Evolutionary conservation across 163 green algal species (phyloP).

Genomic region (Scenedesmus sp.): DNA sequence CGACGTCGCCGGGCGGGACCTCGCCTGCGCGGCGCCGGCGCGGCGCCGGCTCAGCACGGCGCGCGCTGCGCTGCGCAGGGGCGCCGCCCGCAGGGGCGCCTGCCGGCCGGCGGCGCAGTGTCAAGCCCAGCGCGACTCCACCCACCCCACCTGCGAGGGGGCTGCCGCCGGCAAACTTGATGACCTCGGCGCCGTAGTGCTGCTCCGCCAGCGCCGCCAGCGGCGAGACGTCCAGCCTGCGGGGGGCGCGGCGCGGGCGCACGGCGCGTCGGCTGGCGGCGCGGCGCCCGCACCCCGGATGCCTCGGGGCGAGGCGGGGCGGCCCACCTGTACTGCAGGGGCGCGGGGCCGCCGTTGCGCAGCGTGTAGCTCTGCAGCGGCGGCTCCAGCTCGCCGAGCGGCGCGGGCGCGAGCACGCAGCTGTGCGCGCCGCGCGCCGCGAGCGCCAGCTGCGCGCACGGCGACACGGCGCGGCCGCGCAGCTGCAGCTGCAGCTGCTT

Average conservation of each 20-base stretch:
- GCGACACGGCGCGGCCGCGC: constrained; percentile 51
- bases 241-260: too few species aligned
- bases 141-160: constrained; percentile 9
- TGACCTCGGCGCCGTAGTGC: constrained; percentile 64
- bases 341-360: constrained; percentile 60
- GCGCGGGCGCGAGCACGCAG: constrained; percentile 58
- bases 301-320: too few species aligned
- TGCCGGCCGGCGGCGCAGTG: too few species aligned
- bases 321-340: constrained; percentile 52
- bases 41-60: too few species aligned
- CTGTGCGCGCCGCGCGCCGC: constrained; percentile 41
- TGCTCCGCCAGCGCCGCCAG: constrained; percentile 48
- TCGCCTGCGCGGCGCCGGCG: too few species aligned
- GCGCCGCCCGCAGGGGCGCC: too few species aligned
- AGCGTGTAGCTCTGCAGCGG: constrained; percentile 68
- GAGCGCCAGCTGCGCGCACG: constrained; percentile 42
- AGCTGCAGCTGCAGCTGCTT: constrained; percentile 72
- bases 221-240: constrained; percentile 54
- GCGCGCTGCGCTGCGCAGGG: too few species aligned
- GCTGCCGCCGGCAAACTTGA: constrained; percentile 37
- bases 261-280: too few species aligned
- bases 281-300: too few species aligned
- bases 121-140: too few species aligned
- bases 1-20: constrained; percentile 50
- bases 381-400: constrained; percentile 62